Base-by-base conservation (phyloP, 306 rosid genomes). In the Fagus crenata region DNA sequence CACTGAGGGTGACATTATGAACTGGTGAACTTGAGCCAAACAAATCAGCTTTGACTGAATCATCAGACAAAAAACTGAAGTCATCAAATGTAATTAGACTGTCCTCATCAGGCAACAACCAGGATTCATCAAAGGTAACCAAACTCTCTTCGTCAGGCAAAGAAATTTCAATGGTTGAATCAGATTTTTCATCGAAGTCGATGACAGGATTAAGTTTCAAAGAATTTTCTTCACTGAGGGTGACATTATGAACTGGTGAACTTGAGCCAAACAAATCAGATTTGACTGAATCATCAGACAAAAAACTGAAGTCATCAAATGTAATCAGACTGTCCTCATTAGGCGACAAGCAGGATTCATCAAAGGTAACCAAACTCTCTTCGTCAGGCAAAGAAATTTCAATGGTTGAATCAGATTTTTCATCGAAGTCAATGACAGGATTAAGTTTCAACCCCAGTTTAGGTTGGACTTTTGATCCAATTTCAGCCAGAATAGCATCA, bases 71-170 rank as follows among this genome's bases (percentile, higher is more conserved):
- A 80, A 77, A 7, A 35, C 49, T 33, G 81, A 77, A 81, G 72
- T 76, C 80, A 75, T 82, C 85, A 77, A 71, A 80, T 63, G 56
- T 72, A 55, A 32, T 51, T 33, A 51, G 40, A 69, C 39, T 74
- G 71, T 59, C 75, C 72, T 43, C 75, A 35, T 87, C 85, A 46
- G 73, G 64, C 76, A 37, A 59, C 71, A 53, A 68, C 78, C 76
- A 55, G 76, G 78, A 72, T 72, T 73, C 87, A 18, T 89, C 91
- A 80, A 78, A 86, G 77, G 65, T 74, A 76, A 76, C 82, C 56
- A 89, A 81, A 72, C 90, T 89, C 54, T 89, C 91, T 81, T 87
- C 93, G 54, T 87, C 91, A 55, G 91, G 93, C 79, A 81, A 81
- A 67, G 71, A 49, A 78, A 83, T 41, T 71, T 82, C 85, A 59